Percentiles rank a stretch among this genome's conserved stretches.
Evolutionary conservation across 352 stramenopile species (phyloP).

Genomic region (Phytophthora gonapodyides): DNA sequence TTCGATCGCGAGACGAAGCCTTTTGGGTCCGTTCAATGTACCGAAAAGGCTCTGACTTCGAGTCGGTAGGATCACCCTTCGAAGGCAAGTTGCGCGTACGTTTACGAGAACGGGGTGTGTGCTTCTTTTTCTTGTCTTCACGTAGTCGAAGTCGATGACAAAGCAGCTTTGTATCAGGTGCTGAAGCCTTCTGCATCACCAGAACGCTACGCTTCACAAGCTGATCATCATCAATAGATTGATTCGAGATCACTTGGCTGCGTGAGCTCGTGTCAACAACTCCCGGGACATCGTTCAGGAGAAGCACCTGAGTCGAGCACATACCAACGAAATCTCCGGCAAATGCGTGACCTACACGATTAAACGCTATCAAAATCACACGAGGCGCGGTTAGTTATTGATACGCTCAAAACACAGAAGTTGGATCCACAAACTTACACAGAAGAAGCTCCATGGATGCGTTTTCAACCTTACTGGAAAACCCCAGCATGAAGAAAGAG

Average conservation of each 20-base stretch:
- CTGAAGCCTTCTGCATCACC: constrained; percentile 39
- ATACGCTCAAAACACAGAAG: not conserved
- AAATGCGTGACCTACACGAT: constrained; percentile 46
- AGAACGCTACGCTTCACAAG: constrained; percentile 58
- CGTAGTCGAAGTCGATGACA: constrained; percentile 47
- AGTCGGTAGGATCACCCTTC: not conserved
- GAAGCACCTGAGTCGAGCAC: constrained; percentile 34
- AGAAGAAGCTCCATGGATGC: constrained; percentile 49
- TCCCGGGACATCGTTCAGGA: constrained; percentile 46
- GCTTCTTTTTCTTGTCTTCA: constrained; percentile 32
- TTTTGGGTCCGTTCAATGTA: constrained; percentile 72
- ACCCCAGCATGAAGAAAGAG: constrained; percentile 58
- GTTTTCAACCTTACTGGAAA: constrained; percentile 37
- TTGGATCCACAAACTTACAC: constrained; percentile 33
- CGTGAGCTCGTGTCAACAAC: constrained; percentile 7
- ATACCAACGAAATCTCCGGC: constrained; percentile 35
- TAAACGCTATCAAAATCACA: constrained; percentile 43
- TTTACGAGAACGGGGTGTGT: constrained; percentile 35
- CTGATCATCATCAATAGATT: constrained; percentile 16
- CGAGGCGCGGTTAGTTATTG: constrained; percentile 1
- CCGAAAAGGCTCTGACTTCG: constrained; percentile 20
- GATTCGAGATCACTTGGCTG: not conserved
- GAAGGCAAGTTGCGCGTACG: constrained; percentile 25
- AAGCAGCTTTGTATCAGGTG: constrained; percentile 30
- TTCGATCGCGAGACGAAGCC: constrained; percentile 29